Base-by-base conservation (phyloP, 768 basidiomycete species). In the Suillus americanus region DNA sequence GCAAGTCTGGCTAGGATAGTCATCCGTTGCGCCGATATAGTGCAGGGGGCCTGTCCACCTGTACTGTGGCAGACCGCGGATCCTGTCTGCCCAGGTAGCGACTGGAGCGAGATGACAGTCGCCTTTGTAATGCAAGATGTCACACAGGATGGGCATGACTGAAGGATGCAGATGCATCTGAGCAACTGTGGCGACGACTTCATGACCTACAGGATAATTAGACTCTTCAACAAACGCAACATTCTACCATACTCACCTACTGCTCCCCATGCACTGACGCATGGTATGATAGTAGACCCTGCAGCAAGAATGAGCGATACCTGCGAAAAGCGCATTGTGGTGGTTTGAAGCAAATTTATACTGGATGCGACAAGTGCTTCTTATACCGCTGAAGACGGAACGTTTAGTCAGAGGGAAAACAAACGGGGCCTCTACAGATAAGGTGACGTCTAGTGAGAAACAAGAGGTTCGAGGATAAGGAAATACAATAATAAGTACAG, bases 151-250 rank as follows among this genome's bases (percentile, higher is more conserved):
- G 2, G 85, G 82, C 46, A 89, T 81, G 5, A 90, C 88, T 2
- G 79, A 79, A 0, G 92, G 92, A 73, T 93, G 86, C 3, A 98
- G 84, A 74, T 97, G 87, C 65, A 96, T 93, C 74, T 98, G 91
- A 1, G 97, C 97, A 63, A 99, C 91, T 5, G 95, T 97, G 1
- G 95, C 96, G 6, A 94, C 86, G 38, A 97, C 89, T 79, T 97
- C 92, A 70, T 98, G 96, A 4, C 96, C 94, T 88, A 66, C 30
- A 35, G 13, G 13, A 61, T 28, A 51, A 35, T 54, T 67, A n/a
- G 43, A 40, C 63, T 45, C 37, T 13, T 33, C 46, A 25, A 25
- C 30, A 59, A 43, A 23, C 2, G 37, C 7, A 16, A 62, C 50
- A 30, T 20, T 43, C 35, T 23, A 33, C 64, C 33, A 5, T 25